Evolutionary conservation across 2,329 filamentous ascomycete genomes (phyloP).

Genomic region (Xylaria polymorpha): DNA sequence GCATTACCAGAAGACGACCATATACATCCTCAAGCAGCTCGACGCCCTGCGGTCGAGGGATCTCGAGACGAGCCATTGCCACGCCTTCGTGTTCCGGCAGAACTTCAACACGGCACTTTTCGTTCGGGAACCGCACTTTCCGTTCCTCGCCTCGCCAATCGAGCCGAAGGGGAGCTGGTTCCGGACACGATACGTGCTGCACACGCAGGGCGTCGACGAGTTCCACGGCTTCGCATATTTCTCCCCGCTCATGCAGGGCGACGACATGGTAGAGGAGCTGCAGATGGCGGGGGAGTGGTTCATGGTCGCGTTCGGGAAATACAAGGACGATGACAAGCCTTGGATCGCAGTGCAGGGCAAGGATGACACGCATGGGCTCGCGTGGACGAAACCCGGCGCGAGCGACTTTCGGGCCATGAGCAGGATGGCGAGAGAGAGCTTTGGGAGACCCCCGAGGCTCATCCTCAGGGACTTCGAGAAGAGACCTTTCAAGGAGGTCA

Average conservation of each 20-base stretch:
- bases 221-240: slow-evolving; percentile 7
- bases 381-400: background rate
- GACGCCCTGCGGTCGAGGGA: background rate
- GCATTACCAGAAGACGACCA: background rate
- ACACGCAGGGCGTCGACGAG: slow-evolving; percentile 10
- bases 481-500: background rate
- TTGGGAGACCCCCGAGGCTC: background rate
- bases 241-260: background rate
- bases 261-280: background rate
- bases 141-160: background rate
- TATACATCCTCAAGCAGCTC: slow-evolving; percentile 15
- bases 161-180: background rate
- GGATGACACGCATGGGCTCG: background rate
- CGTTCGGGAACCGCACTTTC: background rate
- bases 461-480: background rate
- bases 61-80: background rate
- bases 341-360: background rate
- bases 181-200: background rate
- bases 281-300: background rate
- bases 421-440: background rate
- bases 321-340: background rate
- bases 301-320: background rate
- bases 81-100: slow-evolving; percentile 10
- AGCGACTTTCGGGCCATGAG: background rate
- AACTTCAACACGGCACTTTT: slow-evolving; percentile 1